Evolutionary conservation across 169 alveolate species (phyloP).

Genomic region (Plasmodium fragile): DNA sequence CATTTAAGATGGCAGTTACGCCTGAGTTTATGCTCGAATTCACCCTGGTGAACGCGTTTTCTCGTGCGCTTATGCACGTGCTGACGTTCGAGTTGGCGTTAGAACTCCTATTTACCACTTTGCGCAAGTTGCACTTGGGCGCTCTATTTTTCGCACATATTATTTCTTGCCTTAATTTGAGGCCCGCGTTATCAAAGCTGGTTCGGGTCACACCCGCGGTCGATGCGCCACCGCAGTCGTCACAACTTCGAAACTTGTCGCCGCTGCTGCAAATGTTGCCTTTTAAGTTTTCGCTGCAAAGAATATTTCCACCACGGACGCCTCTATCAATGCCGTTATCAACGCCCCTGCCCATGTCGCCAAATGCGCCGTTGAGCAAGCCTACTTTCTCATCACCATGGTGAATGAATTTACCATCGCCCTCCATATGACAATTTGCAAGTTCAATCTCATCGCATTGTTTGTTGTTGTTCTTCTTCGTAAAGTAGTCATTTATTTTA

Average conservation of each 20-base stretch:
- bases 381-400: not conserved
- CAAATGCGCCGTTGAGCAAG: not conserved
- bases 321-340: not conserved
- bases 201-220: not conserved
- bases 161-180: not conserved
- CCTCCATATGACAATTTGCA: not conserved
- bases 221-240: not conserved
- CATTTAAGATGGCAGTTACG: not conserved
- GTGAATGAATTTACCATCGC: not conserved
- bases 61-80: not conserved
- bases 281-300: not conserved
- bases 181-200: not conserved
- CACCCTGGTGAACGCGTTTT: not conserved
- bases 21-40: not conserved
- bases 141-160: not conserved
- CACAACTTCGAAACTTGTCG: not conserved
- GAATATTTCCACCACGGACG: not conserved
- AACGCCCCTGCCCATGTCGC: not conserved
- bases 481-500: slow-evolving; percentile 16
- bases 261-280: not conserved
- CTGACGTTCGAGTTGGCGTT: not conserved
- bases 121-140: not conserved
- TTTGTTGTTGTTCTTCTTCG: not conserved
- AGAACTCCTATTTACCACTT: not conserved
- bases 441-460: not conserved